Evolutionary conservation across 768 basidiomycete genomes (phyloP).

Genomic region (Agaricus blazei): DNA sequence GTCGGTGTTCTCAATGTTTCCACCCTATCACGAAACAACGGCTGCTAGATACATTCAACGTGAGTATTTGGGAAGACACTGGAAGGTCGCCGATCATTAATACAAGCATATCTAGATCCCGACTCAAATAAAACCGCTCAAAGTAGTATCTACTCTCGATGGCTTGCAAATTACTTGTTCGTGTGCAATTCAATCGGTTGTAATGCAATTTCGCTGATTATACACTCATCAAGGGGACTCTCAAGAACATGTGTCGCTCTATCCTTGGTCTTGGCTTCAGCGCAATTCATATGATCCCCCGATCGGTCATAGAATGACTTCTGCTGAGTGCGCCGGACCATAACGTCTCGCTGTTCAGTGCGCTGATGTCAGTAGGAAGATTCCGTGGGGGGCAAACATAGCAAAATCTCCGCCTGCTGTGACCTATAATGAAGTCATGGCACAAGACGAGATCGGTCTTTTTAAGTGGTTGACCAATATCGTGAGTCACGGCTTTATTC

Average conservation of each 20-base stretch:
- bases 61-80: constrained; percentile 21
- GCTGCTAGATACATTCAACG: constrained; percentile 82
- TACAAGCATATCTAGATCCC: constrained; percentile 55
- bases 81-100: not conserved
- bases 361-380: constrained; percentile 38
- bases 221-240: constrained; percentile 42
- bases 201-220: not conserved
- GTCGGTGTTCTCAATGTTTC: constrained; percentile 82
- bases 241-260: constrained; percentile 64
- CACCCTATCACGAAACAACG: constrained; percentile 88
- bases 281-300: constrained; percentile 78
- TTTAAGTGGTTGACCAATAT: constrained; percentile 80
- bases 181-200: constrained; percentile 18
- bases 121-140: constrained; percentile 58
- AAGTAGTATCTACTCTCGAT: constrained; percentile 47
- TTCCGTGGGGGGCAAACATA: constrained; percentile 81
- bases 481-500: constrained; percentile 37
- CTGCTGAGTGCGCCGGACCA: constrained; percentile 38
- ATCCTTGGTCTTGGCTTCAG: constrained; percentile 84
- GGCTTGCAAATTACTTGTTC: constrained; percentile 76
- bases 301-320: constrained; percentile 21
- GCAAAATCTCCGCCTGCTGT: constrained; percentile 70
- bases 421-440: constrained; percentile 70
- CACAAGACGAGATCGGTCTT: constrained; percentile 55
- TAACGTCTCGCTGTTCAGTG: not conserved